Evolutionary conservation across 208 protist genomes (phyloP).

Genomic region (Acanthamoeba royreba): DNA sequence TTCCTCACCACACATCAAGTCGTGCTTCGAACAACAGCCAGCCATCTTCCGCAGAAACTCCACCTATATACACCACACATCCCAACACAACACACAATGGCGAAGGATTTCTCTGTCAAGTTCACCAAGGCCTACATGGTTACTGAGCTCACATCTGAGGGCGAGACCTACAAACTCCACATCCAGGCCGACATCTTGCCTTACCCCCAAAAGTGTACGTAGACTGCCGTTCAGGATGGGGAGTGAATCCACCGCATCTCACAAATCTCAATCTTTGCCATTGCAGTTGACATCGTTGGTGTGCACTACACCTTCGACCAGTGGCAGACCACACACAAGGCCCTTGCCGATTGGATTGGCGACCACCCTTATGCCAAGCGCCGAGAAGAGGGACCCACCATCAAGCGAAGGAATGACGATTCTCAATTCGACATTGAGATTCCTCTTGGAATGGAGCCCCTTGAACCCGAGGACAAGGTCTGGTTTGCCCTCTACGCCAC

Average conservation of each 20-base stretch:
- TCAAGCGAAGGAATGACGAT: neutral
- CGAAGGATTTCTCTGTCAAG: slow-evolving; percentile 9
- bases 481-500: slow-evolving; percentile 29
- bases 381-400: neutral
- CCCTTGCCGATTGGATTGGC: neutral
- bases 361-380: neutral
- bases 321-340: slow-evolving; percentile 36
- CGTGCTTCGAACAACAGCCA: too few relatives aligned
- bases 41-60: too few relatives aligned
- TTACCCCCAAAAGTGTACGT: slow-evolving; percentile 18
- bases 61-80: neutral
- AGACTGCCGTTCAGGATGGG: neutral
- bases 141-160: slow-evolving; percentile 3
- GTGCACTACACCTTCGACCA: slow-evolving; percentile 5
- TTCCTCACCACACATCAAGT: neutral
- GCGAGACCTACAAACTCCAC: slow-evolving; percentile 22
- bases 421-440: slow-evolving; percentile 20
- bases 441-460: neutral
- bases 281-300: neutral
- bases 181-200: neutral
- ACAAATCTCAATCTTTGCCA: neutral
- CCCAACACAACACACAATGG: neutral
- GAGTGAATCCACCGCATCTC: neutral
- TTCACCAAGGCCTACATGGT: slow-evolving; percentile 26
- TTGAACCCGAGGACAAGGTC: slow-evolving; percentile 17